Evolutionary conservation across 1,139 yeast species (phyloP).

Genomic region (Yueomyces sp.): DNA sequence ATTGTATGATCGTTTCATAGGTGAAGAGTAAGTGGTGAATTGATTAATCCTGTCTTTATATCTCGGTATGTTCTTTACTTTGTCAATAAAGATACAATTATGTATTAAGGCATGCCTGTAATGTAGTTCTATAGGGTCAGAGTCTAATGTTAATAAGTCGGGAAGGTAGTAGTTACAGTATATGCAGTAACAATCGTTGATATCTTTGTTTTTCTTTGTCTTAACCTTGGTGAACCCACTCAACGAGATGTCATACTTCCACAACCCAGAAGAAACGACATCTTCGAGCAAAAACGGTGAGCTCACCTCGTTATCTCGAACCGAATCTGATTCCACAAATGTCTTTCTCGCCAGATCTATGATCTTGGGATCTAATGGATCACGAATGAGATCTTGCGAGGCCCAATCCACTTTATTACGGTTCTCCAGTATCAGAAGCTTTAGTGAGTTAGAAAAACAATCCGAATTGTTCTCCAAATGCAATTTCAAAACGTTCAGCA

Average conservation of each 20-base stretch:
- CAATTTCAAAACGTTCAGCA: slow-evolving; percentile 12
- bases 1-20: background rate
- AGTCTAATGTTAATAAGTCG: background rate
- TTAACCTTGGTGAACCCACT: slow-evolving; percentile 9
- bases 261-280: slow-evolving; percentile 16
- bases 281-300: slow-evolving; percentile 3
- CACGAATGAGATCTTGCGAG: slow-evolving; percentile 7
- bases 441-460: slow-evolving; percentile 7
- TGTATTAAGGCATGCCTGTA: background rate
- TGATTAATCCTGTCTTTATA: background rate
- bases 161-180: slow-evolving; percentile 9
- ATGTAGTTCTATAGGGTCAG: background rate
- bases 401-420: slow-evolving; percentile 10
- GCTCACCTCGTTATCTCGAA: background rate
- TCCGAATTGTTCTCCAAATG: slow-evolving; percentile 9
- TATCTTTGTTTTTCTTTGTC: slow-evolving; percentile 3
- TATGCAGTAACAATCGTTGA: slow-evolving; percentile 15
- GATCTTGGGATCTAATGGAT: slow-evolving; percentile 9
- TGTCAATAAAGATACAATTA: background rate
- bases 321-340: slow-evolving; percentile 9
- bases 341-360: slow-evolving; percentile 9
- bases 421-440: slow-evolving; percentile 4
- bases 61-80: background rate
- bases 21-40: background rate
- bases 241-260: slow-evolving; percentile 16